These are phyloP conservation scores for Papilionanthe hybrid DNA, from an alignment of 116 monocot genomes.

Conservation along the genomic window DNA sequence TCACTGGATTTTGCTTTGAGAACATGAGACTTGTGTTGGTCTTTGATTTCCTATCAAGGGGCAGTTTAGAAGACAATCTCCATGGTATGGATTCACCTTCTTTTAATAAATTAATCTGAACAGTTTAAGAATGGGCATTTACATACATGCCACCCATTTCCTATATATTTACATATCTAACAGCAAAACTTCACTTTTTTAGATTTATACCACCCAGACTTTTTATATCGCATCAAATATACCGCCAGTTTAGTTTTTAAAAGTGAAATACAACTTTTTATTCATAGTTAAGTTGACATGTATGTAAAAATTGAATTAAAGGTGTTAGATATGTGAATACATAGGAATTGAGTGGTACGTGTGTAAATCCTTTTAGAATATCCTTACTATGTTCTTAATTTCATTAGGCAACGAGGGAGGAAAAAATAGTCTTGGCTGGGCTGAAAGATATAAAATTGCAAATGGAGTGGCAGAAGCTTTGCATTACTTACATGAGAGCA, in stretches of 20 bases:
- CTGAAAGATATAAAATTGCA: conserved; percentile 12
- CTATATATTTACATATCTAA: no score
- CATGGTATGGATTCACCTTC: conserved; percentile 11
- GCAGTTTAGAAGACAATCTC: conserved; percentile 23
- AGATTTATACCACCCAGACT: no score
- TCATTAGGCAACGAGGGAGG: neutral
- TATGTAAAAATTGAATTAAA: no score
- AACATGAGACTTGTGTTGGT: conserved; percentile 16
- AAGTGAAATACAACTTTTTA: no score
- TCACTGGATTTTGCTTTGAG: conserved; percentile 29
- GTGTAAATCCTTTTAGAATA: no score
- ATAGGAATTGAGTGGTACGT: no score
- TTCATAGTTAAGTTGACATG: no score
- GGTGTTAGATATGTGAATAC: no score
- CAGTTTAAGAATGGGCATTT: neutral
- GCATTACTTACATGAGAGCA: conserved; percentile 6
- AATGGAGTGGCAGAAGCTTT: conserved; percentile 12
- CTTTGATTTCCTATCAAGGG: conserved; percentile 23
- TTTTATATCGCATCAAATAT: no score
- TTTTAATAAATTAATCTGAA: neutral
- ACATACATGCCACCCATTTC: no score
- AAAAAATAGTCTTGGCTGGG: conserved; percentile 8
- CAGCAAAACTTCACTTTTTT: no score
- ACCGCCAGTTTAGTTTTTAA: no score
- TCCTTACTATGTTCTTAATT: neutral